Evolutionary conservation across 2,329 filamentous ascomycete genomes (phyloP).

Genomic region (Aspergillus neotritici): DNA sequence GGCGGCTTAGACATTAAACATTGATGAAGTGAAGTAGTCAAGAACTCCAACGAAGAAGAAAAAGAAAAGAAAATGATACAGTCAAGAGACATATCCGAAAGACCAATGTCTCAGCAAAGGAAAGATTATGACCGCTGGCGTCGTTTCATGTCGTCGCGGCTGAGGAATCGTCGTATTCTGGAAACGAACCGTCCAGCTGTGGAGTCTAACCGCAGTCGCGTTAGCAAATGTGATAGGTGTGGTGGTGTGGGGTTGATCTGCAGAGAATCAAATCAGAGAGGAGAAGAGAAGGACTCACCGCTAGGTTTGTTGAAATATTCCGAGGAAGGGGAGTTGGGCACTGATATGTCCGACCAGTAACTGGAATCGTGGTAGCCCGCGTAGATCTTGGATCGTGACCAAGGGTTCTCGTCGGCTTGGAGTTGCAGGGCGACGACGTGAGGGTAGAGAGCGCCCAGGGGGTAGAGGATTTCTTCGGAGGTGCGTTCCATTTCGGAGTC

Average conservation of each 20-base stretch:
- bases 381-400: constrained; percentile 22
- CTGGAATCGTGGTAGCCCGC: constrained; percentile 25
- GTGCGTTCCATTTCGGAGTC: constrained; percentile 19
- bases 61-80: too few relatives aligned
- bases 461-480: constrained; percentile 27
- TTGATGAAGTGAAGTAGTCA: too few relatives aligned
- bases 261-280: neutral
- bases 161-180: constrained; percentile 28
- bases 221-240: constrained; percentile 14
- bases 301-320: constrained; percentile 16
- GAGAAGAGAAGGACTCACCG: constrained; percentile 18
- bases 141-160: constrained; percentile 26
- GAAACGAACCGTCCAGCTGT: constrained; percentile 26
- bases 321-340: constrained; percentile 18
- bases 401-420: constrained; percentile 25
- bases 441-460: constrained; percentile 31
- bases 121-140: constrained; percentile 12
- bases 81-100: too few relatives aligned
- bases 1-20: too few relatives aligned
- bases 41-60: too few relatives aligned
- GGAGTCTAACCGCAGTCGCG: constrained; percentile 16
- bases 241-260: constrained; percentile 1
- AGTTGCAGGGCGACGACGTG: constrained; percentile 34
- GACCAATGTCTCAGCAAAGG: too few relatives aligned
- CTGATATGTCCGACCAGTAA: constrained; percentile 30